Conservation (phyloP, 1,139 yeast species). For the Yamadazyma jaroonii region DNA sequence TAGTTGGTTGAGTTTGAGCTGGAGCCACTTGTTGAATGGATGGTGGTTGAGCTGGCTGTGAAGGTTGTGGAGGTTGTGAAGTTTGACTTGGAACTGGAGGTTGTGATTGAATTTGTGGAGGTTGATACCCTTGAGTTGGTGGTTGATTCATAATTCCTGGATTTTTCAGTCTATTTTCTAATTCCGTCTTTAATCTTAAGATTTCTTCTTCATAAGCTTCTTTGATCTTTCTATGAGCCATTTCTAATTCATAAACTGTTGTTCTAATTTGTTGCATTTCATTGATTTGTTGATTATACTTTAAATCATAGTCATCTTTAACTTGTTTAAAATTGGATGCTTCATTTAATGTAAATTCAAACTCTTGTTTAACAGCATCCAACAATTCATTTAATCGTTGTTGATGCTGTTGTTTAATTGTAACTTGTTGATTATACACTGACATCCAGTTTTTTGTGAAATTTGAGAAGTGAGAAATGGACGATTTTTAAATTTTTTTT, state of each 20-base stretch:
- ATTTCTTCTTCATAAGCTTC: constrained; percentile 96
- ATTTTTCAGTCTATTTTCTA: constrained; percentile 69
- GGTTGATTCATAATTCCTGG: constrained; percentile 21
- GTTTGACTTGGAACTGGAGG: constrained; percentile 6
- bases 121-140: constrained; percentile 14
- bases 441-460: constrained; percentile 22
- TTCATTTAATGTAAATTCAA: constrained; percentile 81
- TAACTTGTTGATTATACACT: constrained; percentile 30
- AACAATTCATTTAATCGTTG: constrained; percentile 70
- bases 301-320: constrained; percentile 90
- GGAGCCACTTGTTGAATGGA: constrained; percentile 4
- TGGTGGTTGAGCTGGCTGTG: constrained; percentile 3
- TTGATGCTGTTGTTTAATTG: constrained; percentile 46
- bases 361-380: constrained; percentile 91
- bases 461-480: constrained; percentile 2
- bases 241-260: constrained; percentile 89
- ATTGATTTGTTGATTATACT: constrained; percentile 86
- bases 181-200: constrained; percentile 76
- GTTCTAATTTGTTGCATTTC: constrained; percentile 95
- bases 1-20: constrained; percentile 7
- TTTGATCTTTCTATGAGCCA: constrained; percentile 92
- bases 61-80: background rate
- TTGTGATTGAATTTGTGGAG: constrained; percentile 19
- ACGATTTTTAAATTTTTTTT: constrained; percentile 3
- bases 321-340: constrained; percentile 86